Evolutionary conservation across 1,284 basidiomycete species (phyloP), one percentile per base, ranked within the genome.

Genomic region (Malassezia japonica): DNA sequence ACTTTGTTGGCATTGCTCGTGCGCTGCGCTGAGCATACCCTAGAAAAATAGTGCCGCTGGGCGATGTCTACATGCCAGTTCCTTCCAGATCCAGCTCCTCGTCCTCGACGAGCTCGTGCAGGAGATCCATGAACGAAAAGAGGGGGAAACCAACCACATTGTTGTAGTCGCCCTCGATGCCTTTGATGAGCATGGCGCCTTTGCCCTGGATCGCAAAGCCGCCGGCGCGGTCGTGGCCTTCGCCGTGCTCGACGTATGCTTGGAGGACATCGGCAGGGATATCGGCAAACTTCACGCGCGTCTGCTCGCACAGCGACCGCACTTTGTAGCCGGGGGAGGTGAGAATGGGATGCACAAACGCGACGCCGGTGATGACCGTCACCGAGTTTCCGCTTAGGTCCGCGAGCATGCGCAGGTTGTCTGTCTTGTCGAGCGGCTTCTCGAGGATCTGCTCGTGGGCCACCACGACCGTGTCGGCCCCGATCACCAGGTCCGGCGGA

Each of bases 181-280:
- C 83, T 40, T 84, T 79, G 43, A 95, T 76, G 29, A 96, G 77
- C 37, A 89, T 61, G 1, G 83, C 84, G 0, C 88, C 91, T 1
- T 83, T 77, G 2, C 88, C 88, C 62, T 96, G 92, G 39, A 92
- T 83, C 2, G 89, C 89, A 71, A 96, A 96, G 0, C 92, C 92
- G 4, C 91, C 92, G 0, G 91, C 91, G 18, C 89, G 80, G 67
- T 94, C 88, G 39, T 84, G 72, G 0, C 92, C 92, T 74, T 98
- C 92, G 1, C 83, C 85, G 46, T 80, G 85, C 28, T 89, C 83
- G 27, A 84, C 87, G 65, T 96, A 96, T 0, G 88, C 87, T 60
- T 86, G 71, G 12, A 95, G 76, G 6, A 87, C 40, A 21, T 67
- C 67, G 21, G 68, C 62, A 50, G 68, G 66, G 54, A 64, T 67